Evolutionary conservation across 768 basidiomycete genomes (phyloP).

Genomic region (Gymnopilus dilepis): DNA sequence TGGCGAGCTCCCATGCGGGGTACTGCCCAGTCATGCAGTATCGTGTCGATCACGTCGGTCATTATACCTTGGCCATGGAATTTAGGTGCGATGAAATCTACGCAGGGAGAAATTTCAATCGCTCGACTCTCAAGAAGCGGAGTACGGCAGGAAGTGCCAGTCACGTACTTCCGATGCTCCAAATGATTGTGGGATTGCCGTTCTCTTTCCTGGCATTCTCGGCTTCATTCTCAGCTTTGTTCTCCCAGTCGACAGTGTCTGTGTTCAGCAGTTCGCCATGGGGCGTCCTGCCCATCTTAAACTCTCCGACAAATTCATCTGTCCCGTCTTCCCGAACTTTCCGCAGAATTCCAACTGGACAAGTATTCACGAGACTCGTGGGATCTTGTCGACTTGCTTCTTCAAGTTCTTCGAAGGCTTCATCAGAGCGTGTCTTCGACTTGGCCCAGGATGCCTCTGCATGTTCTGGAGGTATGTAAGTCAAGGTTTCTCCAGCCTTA

Average conservation of each 20-base stretch:
- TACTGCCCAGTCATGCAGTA: constrained; percentile 61
- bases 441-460: neutral
- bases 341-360: constrained; percentile 42
- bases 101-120: neutral
- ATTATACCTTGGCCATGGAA: constrained; percentile 52
- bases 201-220: constrained; percentile 45
- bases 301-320: constrained; percentile 57
- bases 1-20: constrained; percentile 60
- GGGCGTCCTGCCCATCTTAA: constrained; percentile 37
- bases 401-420: neutral
- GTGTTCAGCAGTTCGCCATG: constrained; percentile 19
- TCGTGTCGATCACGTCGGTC: constrained; percentile 57
- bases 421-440: neutral
- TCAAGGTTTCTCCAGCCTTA: neutral
- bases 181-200: constrained; percentile 61
- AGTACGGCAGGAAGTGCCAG: neutral
- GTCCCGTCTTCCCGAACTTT: constrained; percentile 60
- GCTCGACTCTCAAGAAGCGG: neutral
- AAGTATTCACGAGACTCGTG: constrained; percentile 1
- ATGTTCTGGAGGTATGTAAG: neutral
- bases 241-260: constrained; percentile 37
- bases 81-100: constrained; percentile 31
- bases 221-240: constrained; percentile 37
- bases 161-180: constrained; percentile 62
- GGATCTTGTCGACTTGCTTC: neutral